phyloP scores from a whole-genome alignment of 202 grass and related monocot species.

The Carex sylvatica region DNA sequence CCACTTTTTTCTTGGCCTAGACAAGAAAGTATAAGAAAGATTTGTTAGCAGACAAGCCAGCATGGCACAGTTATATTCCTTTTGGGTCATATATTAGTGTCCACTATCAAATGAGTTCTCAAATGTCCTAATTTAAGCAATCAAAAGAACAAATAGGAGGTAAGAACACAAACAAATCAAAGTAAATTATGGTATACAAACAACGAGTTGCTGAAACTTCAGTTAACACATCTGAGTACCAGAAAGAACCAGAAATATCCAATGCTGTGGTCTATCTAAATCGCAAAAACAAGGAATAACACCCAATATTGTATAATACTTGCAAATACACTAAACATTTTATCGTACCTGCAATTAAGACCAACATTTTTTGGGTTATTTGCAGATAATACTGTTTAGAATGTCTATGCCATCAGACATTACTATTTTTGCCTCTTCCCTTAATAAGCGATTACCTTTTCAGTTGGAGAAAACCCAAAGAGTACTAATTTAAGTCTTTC shows the following conservation, averaged over 20 bases:
- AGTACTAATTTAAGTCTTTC: background rate
- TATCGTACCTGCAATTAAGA: background rate
- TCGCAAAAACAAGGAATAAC: background rate
- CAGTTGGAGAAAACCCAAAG: background rate
- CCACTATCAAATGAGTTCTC: background rate
- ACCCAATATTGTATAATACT: background rate
- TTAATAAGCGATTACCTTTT: background rate
- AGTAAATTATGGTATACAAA: background rate
- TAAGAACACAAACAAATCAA: background rate
- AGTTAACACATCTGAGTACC: background rate
- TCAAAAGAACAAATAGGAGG: background rate
- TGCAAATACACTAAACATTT: background rate
- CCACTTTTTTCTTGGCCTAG: conserved; percentile 92
- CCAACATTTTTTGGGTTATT: background rate
- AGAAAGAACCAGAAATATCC: background rate
- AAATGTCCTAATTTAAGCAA: background rate
- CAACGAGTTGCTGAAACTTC: background rate
- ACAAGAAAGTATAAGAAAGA: conserved; percentile 26
- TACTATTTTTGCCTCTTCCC: background rate
- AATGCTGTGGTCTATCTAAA: no score
- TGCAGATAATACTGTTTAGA: background rate
- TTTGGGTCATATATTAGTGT: background rate
- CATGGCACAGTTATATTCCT: background rate
- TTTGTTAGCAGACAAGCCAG: background rate
- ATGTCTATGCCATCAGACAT: background rate